phyloP scores from a whole-genome alignment of 2,329 filamentous ascomycete genomes.

The Anthostomella pinea region DNA sequence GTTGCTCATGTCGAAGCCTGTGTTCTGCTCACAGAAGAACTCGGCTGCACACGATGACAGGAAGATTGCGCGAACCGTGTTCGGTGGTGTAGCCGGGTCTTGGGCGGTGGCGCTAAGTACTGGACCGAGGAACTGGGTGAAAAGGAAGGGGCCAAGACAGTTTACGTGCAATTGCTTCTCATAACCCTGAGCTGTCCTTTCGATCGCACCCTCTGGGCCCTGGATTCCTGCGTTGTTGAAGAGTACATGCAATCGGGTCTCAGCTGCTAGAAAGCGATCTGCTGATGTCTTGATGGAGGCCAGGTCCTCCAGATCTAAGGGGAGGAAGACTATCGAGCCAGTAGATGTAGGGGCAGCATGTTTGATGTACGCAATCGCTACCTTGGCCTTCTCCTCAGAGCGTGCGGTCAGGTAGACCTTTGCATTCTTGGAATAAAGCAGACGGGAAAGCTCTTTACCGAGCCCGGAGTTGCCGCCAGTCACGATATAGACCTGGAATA shows the following conservation, averaged over 20 bases:
- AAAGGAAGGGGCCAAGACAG: conserved; percentile 25
- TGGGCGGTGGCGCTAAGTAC: conserved; percentile 22
- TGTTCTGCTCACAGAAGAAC: conserved; percentile 11
- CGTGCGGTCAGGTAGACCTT: conserved; percentile 10
- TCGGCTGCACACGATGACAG: conserved; percentile 24
- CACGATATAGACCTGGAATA: conserved; percentile 14
- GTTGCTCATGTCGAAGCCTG: conserved; percentile 20
- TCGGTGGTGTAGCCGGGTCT: too few relatives aligned
- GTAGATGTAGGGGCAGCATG: conserved; percentile 22
- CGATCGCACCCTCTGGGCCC: conserved; percentile 18
- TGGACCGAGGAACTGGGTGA: conserved; percentile 26
- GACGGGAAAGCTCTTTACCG: conserved; percentile 10
- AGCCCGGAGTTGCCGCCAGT: conserved; percentile 10
- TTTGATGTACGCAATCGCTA: conserved; percentile 26
- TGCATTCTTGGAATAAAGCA: conserved; percentile 13
- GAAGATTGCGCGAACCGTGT: conserved; percentile 27
- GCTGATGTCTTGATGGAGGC: conserved; percentile 37
- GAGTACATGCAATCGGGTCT: conserved; percentile 38
- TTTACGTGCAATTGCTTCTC: conserved; percentile 31
- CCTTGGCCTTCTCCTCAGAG: conserved; percentile 8
- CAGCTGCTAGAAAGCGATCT: conserved; percentile 33
- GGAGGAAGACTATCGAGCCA: conserved; percentile 35
- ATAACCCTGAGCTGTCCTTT: conserved; percentile 31
- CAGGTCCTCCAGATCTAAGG: conserved; percentile 38
- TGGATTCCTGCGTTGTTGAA: conserved; percentile 41